Evolutionary conservation across 306 rosid genomes (phyloP).

Genomic region (Rosa multiflora): DNA sequence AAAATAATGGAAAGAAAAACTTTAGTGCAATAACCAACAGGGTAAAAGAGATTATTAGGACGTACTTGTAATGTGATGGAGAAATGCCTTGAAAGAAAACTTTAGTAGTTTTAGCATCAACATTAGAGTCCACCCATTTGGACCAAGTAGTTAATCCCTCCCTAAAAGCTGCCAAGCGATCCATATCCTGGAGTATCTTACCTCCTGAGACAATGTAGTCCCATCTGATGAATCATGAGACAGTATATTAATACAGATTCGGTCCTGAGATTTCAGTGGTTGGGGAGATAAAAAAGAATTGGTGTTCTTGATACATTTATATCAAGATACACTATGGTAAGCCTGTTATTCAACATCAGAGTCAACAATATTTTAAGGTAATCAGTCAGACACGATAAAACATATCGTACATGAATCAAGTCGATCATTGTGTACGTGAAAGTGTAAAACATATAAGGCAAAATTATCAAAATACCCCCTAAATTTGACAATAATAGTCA

Average conservation of each 20-base stretch:
- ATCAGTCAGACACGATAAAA: no score
- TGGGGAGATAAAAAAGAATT: no score
- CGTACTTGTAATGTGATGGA: slow-evolving; percentile 32
- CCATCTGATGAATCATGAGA: slow-evolving; percentile 27
- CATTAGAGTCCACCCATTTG: slow-evolving; percentile 41
- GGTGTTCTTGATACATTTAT: no score
- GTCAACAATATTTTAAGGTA: no score
- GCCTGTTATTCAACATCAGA: no score
- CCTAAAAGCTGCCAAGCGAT: slow-evolving; percentile 33
- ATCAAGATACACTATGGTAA: no score
- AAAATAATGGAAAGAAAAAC: not conserved
- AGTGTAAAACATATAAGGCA: no score
- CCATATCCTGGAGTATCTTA: slow-evolving; percentile 34
- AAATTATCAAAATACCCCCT: no score
- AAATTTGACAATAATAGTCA: no score
- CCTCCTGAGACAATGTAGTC: slow-evolving; percentile 35
- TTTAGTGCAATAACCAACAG: no score
- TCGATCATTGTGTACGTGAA: not conserved
- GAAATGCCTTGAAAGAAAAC: slow-evolving; percentile 46
- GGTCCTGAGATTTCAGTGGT: not conserved
- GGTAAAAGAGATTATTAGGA: not conserved
- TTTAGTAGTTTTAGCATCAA: slow-evolving; percentile 28
- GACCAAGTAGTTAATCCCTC: slow-evolving; percentile 47
- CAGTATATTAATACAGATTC: not conserved
- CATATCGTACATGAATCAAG: not conserved